Base-by-base conservation (phyloP, 495 filamentous ascomycete species). In the Hypomontagnella submonticulosa region DNA sequence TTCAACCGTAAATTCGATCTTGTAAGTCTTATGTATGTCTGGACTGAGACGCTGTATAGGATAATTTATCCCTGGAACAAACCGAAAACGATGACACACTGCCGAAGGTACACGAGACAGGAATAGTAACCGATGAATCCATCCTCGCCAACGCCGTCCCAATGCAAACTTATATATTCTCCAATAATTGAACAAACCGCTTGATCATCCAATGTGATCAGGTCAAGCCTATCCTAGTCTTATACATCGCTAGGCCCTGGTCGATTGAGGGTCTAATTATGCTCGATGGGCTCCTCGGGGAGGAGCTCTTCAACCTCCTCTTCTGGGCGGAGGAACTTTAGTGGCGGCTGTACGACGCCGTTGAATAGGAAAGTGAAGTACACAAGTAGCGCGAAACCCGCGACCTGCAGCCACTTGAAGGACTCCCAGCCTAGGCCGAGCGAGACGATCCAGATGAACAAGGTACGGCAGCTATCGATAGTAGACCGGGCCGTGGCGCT, bases 291-390 rank as follows among this genome's bases (percentile, higher is more conserved):
- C 52, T 92, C 89, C 74, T 96, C 92, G 0, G 91, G 89, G 8
- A 96, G 80, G n/a, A 97, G 72, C 58, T 89, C 85, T 67, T 88
- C 85, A 4, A 90, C 77, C 67, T 89, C 91, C 4, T 79, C 76
- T 43, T 80, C 79, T 1, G 78, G 76, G 27, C 71, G 73, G 30
- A 83, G 75, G 71, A 76, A 79, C 52, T 70, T 66, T 61, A 95
- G 76, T 2, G 93, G 93, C n/a, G 91, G 91, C 19, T 85, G 81
- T 15, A 98, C 84, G 52, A 98, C 85, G 61, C 93, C 92, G 78
- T 99, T 98, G 83, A 97, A 99, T 54, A 99, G 71, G 76, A 97
- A 97, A 0, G 95, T 99, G 67, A 95, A 96, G 70, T 97, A 99
- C 27, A 99, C 95, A 18, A 99, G 85, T 54, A 97, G 76, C 0